Percentiles rank a stretch among this genome's conserved stretches.
These are phyloP conservation scores for Cyclocybe cylindracea DNA, from an alignment of 768 basidiomycete species.

Conservation along the genomic window DNA sequence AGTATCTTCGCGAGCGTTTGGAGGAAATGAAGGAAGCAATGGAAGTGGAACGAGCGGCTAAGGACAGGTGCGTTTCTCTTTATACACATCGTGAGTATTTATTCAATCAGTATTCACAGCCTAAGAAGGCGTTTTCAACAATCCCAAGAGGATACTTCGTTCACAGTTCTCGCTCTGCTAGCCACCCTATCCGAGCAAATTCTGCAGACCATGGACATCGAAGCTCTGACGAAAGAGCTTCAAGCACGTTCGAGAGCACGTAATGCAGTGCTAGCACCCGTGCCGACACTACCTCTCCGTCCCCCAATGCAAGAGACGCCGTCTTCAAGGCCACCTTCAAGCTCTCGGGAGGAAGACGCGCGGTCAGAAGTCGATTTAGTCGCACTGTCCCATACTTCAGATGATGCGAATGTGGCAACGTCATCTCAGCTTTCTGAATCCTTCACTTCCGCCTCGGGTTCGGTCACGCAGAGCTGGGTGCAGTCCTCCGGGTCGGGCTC, in stretches of 20 bases:
- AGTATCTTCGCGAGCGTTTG: conserved; percentile 61
- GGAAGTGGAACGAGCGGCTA: conserved; percentile 59
- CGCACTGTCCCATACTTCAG: conserved; percentile 2
- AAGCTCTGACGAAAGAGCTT: conserved; percentile 59
- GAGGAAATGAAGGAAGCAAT: conserved; percentile 67
- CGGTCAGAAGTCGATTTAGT: conserved; percentile 15
- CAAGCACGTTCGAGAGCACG: conserved; percentile 35
- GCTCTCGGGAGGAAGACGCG: conserved; percentile 16
- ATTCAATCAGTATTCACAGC: conserved; percentile 35
- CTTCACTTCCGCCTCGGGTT: conserved; percentile 20
- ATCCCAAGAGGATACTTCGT: conserved; percentile 77
- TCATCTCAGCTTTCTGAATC: conserved; percentile 12
- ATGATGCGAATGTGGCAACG: conserved; percentile 2
- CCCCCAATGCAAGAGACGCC: conserved; percentile 1
- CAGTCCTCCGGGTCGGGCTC: conserved; percentile 13
- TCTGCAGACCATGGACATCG: conserved; percentile 76
- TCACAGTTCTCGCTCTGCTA: conserved; percentile 70
- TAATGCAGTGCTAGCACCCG: not conserved
- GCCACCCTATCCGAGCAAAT: conserved; percentile 68
- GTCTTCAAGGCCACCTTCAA: conserved; percentile 25
- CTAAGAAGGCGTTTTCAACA: conserved; percentile 72
- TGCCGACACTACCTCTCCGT: no score
- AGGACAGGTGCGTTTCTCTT: conserved; percentile 59
- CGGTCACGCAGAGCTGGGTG: conserved; percentile 38
- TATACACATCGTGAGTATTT: not conserved